Evolutionary conservation across 768 basidiomycete genomes (phyloP).

Genomic region (Tricholoma sp.): DNA sequence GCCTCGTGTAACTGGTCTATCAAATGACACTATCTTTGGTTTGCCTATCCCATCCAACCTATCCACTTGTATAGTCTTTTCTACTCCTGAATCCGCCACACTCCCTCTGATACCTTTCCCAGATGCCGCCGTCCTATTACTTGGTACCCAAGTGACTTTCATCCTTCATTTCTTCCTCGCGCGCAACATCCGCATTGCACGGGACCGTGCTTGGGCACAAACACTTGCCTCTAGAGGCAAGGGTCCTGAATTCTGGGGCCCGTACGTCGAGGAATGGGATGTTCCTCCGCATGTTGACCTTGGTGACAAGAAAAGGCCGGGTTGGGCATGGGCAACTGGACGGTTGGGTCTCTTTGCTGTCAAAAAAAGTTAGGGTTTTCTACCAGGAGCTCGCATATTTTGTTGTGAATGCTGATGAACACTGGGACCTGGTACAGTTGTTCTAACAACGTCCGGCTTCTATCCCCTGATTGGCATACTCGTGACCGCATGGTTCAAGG

Average conservation of each 20-base stretch:
- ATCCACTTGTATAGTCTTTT: constrained; percentile 53
- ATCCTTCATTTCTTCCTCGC: constrained; percentile 83
- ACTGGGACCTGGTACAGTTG: constrained; percentile 27
- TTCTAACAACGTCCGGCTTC: constrained; percentile 58
- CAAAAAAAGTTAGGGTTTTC: constrained; percentile 34
- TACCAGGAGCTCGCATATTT: background rate
- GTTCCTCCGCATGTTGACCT: constrained; percentile 40
- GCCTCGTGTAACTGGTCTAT: constrained; percentile 57
- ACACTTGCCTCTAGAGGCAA: constrained; percentile 84
- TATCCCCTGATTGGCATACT: constrained; percentile 67
- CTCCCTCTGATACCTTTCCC: background rate
- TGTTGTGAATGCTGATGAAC: background rate
- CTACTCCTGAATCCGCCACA: background rate
- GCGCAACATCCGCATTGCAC: constrained; percentile 76
- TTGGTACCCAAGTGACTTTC: constrained; percentile 68
- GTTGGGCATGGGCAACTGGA: constrained; percentile 29
- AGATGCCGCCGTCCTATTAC: constrained; percentile 74
- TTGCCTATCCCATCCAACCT: constrained; percentile 60
- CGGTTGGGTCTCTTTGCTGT: constrained; percentile 38
- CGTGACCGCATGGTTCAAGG: constrained; percentile 59
- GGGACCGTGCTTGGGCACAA: constrained; percentile 73
- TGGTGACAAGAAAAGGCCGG: constrained; percentile 22
- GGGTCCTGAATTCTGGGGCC: constrained; percentile 76
- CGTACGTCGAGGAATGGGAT: constrained; percentile 81
- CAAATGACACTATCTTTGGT: constrained; percentile 61